Evolutionary conservation across 73 alveolate genomes (phyloP), one percentile per base, ranked within the genome.

Genomic region (Loxodes magnus): DNA sequence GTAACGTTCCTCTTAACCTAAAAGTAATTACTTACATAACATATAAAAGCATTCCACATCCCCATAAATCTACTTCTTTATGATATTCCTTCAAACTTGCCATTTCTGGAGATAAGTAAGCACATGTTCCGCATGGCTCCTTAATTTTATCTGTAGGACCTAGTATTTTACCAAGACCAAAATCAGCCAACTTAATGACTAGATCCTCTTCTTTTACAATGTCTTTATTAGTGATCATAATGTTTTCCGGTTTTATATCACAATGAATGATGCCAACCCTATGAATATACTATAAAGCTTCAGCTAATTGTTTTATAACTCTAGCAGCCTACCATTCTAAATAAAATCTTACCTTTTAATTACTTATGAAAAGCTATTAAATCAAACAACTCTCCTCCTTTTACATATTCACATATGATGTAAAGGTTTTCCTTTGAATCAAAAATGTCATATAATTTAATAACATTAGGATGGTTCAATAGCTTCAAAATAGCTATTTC

Each of bases 1-100:
- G n/a, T n/a, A n/a, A n/a, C n/a, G n/a, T n/a, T n/a, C n/a, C n/a
- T n/a, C n/a, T n/a, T n/a, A n/a, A n/a, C n/a, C n/a, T n/a, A n/a
- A n/a, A n/a, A n/a, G n/a, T n/a, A n/a, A n/a, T n/a, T n/a, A n/a
- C n/a, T n/a, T n/a, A n/a, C n/a, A n/a, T n/a, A n/a, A n/a, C n/a
- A n/a, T n/a, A 90, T 73, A 90, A 71, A 26, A 87, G 65, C 12
- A 91, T 88, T n/a, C 98, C 98, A 43, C 94, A 83, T 27, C 95
- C 77, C 97, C 98, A 91, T 31, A 87, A 52, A 62, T 82, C 93
- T 23, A 87, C 77, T 56, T 83, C 79, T 59, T 78, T 75, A 33
- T 62, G 52, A 64, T 81, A 81, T 29, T 50, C 60, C 49, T 67
- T 74, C 43, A 68, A 53, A 0, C 67, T 64, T 33, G 62, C 73